Evolutionary conservation across 495 filamentous ascomycete genomes (phyloP), one percentile per base, ranked within the genome.

Genomic region (Parathielavia appendiculata): DNA sequence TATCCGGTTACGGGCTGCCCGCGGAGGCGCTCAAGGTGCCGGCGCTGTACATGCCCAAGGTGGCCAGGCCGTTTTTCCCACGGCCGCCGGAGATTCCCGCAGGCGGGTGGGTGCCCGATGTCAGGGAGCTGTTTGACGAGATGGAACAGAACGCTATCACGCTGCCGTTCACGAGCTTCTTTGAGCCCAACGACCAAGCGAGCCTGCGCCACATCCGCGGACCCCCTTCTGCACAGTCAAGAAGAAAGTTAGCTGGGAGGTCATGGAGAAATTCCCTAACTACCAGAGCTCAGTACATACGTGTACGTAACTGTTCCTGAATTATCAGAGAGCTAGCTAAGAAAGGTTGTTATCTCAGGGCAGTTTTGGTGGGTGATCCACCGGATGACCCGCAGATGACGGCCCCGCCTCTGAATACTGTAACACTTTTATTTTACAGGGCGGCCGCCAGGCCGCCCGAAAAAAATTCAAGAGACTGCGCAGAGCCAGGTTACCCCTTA

Each of bases 131-230:
- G 8, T 56, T 35, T 17, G 8, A 13, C 23, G 4, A 32, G 5
- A 35, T n/a, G 10, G 53, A 6, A 11, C 40, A 46, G 16, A 22
- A 6, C 30, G 16, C 40, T 10, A 30, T 47, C 23, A 56, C 53
- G 40, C 53, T 56, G 6, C 53, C 53, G 1, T 56, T 56, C 17
- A 56, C 43, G 16, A 30, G n/a, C 23, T 46, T 56, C 53, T 56
- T 56, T 17, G 40, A 32, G 7, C 23, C 39, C 23, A 14, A 8
- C 4, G 53, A 56, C 30, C 39, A 41, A 11, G 30, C 30, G 17
- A 41, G 51, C 36, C 35, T 53, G 32, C 35, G 35, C 36, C 26
- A 22, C 51, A 22, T 53, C n/a, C 9, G 12, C n/a, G 19, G 22
- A 34, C n/a, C 26, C 53, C 53, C 32, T 56, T 56, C 40, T 56